A percentile compares a stretch with the other conserved stretches of the same genome.
Conservation (phyloP, 768 basidiomycete species). For the Leccinum broughii region DNA sequence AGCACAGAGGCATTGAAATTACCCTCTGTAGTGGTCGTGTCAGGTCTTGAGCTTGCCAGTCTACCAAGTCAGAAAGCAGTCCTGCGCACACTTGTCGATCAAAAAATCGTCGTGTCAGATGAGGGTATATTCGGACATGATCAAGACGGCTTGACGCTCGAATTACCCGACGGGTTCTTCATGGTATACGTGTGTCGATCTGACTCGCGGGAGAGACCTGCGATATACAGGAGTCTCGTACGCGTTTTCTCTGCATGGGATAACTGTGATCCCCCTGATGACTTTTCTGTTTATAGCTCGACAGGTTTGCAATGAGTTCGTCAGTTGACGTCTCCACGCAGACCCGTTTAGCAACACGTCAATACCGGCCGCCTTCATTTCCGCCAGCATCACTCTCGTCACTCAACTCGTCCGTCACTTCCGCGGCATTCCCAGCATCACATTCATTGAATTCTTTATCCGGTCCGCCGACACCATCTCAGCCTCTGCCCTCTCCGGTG, state of each 20-base stretch:
- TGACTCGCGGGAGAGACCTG: conserved; percentile 64
- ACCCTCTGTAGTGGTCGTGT: conserved; percentile 64
- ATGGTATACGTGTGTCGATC: conserved; percentile 70
- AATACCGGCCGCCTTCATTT: conserved; percentile 31
- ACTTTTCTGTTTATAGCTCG: conserved; percentile 49
- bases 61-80: conserved; percentile 59
- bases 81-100: conserved; percentile 50
- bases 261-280: neutral
- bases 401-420: conserved; percentile 31
- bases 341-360: conserved; percentile 36
- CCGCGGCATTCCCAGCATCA: conserved; percentile 24
- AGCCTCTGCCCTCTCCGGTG: conserved; percentile 24
- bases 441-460: conserved; percentile 15
- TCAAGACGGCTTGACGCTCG: conserved; percentile 32
- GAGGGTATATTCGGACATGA: conserved; percentile 18
- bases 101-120: conserved; percentile 45
- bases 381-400: conserved; percentile 30
- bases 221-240: conserved; percentile 65
- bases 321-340: conserved; percentile 51
- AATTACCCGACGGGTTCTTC: conserved; percentile 64
- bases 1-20: conserved; percentile 31
- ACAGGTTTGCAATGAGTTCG: conserved; percentile 77
- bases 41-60: conserved; percentile 66
- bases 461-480: conserved; percentile 30
- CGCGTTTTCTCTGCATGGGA: conserved; percentile 24